Base-by-base conservation (phyloP, 2,329 filamentous ascomycete genomes). In the Cladosporium austrohemisphaericum region DNA sequence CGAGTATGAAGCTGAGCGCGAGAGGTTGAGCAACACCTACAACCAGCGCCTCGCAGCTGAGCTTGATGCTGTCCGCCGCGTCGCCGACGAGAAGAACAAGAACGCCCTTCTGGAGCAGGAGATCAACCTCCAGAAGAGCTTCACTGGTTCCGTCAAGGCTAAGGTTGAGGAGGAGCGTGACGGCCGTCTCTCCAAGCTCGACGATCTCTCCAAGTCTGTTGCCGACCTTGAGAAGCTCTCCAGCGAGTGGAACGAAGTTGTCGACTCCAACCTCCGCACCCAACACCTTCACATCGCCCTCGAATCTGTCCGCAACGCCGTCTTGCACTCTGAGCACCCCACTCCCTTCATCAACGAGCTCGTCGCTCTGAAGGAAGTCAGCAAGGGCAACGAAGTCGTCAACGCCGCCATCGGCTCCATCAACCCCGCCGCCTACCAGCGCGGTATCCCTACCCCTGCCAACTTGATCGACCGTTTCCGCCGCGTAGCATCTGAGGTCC, bases 241-340 rank as follows among this genome's bases (percentile, higher is more conserved):
- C 1, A 80, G 81, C 1, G 85, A 89, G 57, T 97, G 90, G 90
- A 94, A 92, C 70, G 81, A 84, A 32, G 88, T 97, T 29, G 83
- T 98, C 18, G 90, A 97, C 66, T 77, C 81, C 52, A 97, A 93
- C 71, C 80, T 97, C 55, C 86, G 88, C 70, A 96, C 93, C 1
- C 93, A 98, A 71, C 91, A 97, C 72, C 83, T 98, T 22, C 89
- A 96, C 65, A 89, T 98, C 28, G 93, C 93, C 16, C 86, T 97
- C 23, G 93, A 98, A 66, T 89, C 92, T 31, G 90, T 97, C 44
- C 86, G 88, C 57, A 83, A 88, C 51, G 88, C 85, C 43, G 80
- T 97, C 18, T 85, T 90, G 64, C 85, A 85, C 56, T 78, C 84
- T 10, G 75, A 83, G 35, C 78, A 84, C 60, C 87, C 92, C 16